A percentile compares a stretch with the other conserved stretches of the same genome.
phyloP scores from a whole-genome alignment of 805 yeast genomes.

The Metschnikowia lachancei region DNA sequence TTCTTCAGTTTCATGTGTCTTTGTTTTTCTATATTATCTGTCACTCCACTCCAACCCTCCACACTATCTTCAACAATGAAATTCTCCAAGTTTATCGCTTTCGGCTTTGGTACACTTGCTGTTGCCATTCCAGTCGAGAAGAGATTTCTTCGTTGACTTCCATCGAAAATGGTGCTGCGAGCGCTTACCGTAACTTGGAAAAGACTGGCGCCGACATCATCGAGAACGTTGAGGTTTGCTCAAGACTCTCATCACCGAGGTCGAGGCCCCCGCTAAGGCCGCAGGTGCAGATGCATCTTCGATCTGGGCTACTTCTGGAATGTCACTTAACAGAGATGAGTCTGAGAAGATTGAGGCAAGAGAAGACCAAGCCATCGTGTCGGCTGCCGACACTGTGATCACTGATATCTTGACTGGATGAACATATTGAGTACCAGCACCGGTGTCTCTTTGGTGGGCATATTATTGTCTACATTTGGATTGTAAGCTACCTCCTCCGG shows the following conservation, averaged over 20 bases:
- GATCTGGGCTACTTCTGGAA: conserved; percentile 2
- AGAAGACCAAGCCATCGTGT: conserved; percentile 1
- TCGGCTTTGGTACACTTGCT: conserved; percentile 8
- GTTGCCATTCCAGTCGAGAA: conserved; percentile 4
- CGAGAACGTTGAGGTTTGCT: conserved; percentile 6
- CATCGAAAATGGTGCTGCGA: background rate
- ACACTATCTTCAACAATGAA: conserved; percentile 6
- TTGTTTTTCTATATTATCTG: background rate
- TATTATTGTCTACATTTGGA: conserved; percentile 6
- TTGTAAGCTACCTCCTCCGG: conserved; percentile 2
- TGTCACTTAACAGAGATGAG: background rate
- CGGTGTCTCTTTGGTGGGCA: conserved; percentile 6
- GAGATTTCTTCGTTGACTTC: background rate
- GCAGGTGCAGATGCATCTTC: conserved; percentile 9
- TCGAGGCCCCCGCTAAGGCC: conserved; percentile 12
- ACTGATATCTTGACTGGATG: conserved; percentile 8
- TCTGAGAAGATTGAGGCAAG: background rate
- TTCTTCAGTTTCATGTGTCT: background rate
- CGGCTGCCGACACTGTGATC: conserved; percentile 3
- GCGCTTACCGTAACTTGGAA: background rate
- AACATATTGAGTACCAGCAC: conserved; percentile 3
- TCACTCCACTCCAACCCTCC: background rate
- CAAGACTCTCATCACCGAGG: conserved; percentile 6
- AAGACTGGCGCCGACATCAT: conserved; percentile 1
- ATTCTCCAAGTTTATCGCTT: conserved; percentile 4